Evolutionary conservation across 176 grass and related monocot genomes (phyloP).

Genomic region (Paspalum notatum): DNA sequence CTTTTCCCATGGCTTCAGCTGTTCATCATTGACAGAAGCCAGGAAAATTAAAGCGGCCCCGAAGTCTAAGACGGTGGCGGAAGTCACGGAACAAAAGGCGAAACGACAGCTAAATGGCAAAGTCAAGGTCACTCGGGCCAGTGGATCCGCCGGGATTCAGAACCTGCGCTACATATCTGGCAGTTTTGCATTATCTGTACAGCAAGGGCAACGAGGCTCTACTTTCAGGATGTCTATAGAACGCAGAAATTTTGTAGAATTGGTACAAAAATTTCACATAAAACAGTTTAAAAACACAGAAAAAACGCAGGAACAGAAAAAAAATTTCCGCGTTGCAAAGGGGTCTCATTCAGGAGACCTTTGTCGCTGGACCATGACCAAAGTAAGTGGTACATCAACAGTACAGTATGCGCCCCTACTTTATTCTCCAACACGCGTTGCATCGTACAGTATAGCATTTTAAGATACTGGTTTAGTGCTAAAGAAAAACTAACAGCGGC

Average conservation of each 20-base stretch:
- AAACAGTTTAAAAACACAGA: too few relatives aligned
- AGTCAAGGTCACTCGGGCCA: slow-evolving; percentile 8
- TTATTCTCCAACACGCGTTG: too few relatives aligned
- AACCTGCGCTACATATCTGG: not conserved
- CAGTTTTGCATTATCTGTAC: not conserved
- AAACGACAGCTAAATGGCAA: not conserved
- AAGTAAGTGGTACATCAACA: not conserved
- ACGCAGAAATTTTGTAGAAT: too few relatives aligned
- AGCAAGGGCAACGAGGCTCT: not conserved
- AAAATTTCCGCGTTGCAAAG: too few relatives aligned
- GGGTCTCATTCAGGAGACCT: too few relatives aligned
- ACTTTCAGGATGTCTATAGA: too few relatives aligned
- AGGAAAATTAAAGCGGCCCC: not conserved
- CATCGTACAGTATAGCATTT: too few relatives aligned
- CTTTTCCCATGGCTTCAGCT: too few relatives aligned
- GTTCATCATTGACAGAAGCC: not conserved
- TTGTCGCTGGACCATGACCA: not conserved
- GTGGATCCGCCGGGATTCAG: not conserved
- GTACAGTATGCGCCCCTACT: not conserved
- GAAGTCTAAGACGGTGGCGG: not conserved
- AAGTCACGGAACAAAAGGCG: slow-evolving; percentile 32
- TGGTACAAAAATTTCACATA: too few relatives aligned
- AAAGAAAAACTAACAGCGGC: too few relatives aligned
- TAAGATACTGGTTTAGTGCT: not conserved
- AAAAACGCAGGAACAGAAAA: too few relatives aligned